Conservation (phyloP, 2,329 filamentous ascomycete species). For the Fusarium continuum region DNA sequence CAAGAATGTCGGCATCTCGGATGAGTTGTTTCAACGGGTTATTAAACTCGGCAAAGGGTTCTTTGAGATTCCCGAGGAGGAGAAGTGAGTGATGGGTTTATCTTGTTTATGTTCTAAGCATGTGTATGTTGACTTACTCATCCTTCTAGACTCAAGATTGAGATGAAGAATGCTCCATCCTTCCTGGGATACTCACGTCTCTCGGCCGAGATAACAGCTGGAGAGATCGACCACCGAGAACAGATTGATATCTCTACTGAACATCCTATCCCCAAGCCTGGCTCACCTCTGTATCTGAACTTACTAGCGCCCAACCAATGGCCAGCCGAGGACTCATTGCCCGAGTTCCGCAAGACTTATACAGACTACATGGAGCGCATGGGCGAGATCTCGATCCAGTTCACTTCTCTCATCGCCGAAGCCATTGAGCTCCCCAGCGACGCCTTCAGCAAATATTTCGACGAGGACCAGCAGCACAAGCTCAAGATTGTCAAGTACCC, state of each 20-base stretch:
- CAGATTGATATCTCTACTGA: slow-evolving; percentile 88
- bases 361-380: slow-evolving; percentile 81
- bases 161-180: slow-evolving; percentile 78
- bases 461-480: slow-evolving; percentile 80
- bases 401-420: slow-evolving; percentile 84
- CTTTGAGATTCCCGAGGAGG: slow-evolving; percentile 78
- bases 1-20: slow-evolving; percentile 78
- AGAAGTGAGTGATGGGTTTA: slow-evolving; percentile 66
- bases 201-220: slow-evolving; percentile 76
- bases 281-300: slow-evolving; percentile 76
- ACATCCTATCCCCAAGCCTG: slow-evolving; percentile 69
- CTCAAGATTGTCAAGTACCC: slow-evolving; percentile 91
- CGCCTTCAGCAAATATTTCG: slow-evolving; percentile 84
- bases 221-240: slow-evolving; percentile 80
- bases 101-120: neutral
- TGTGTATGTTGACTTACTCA: neutral
- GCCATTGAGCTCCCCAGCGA: slow-evolving; percentile 75
- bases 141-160: slow-evolving; percentile 64
- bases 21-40: slow-evolving; percentile 71
- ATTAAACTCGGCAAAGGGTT: slow-evolving; percentile 75
- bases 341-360: slow-evolving; percentile 73
- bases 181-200: slow-evolving; percentile 76
- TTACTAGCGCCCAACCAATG: slow-evolving; percentile 83
- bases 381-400: slow-evolving; percentile 75
- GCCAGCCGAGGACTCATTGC: slow-evolving; percentile 71